Percentiles rank a stretch among this genome's conserved stretches.
These are phyloP conservation scores for Picochlorum sp. DNA, from an alignment of 139 green algal genomes.

Conservation along the genomic window DNA sequence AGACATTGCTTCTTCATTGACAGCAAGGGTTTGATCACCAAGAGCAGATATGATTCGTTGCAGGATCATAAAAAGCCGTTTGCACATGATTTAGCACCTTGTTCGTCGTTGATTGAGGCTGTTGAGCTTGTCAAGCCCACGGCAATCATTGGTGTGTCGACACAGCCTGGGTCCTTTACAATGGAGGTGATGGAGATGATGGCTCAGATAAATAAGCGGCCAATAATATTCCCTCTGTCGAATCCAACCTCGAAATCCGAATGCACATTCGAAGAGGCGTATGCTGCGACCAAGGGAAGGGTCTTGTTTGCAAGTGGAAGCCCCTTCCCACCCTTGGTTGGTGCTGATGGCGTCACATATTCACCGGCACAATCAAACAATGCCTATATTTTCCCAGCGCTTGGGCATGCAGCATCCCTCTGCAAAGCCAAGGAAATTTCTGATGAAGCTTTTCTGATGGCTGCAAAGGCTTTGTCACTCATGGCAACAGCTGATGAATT, in stretches of 20 bases:
- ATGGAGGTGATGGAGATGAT: constrained; percentile 47
- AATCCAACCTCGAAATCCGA: constrained; percentile 84
- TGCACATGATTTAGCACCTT: constrained; percentile 56
- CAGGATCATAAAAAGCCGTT: constrained; percentile 79
- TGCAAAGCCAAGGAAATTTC: constrained; percentile 45
- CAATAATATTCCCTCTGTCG: constrained; percentile 86
- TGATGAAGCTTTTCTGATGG: constrained; percentile 66
- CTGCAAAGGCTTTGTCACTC: constrained; percentile 53
- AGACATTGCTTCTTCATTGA: constrained; percentile 64
- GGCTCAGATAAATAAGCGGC: constrained; percentile 47
- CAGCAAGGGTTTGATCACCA: constrained; percentile 63
- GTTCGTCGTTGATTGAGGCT: constrained; percentile 32
- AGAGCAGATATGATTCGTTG: constrained; percentile 27
- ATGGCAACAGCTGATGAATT: constrained; percentile 28
- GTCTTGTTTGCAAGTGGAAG: constrained; percentile 80
- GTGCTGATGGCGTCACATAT: constrained; percentile 14
- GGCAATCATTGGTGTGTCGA: constrained; percentile 52
- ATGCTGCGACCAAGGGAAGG: constrained; percentile 40
- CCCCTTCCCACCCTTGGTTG: constrained; percentile 56
- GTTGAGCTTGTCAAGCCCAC: constrained; percentile 39
- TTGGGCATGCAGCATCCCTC: constrained; percentile 61
- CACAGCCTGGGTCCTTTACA: constrained; percentile 47
- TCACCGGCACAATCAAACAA: constrained; percentile 68
- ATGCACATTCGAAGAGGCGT: constrained; percentile 72
- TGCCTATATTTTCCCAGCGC: constrained; percentile 66